Base-by-base conservation (phyloP, 2,329 filamentous ascomycete species). In the Huntiella decipiens region DNA sequence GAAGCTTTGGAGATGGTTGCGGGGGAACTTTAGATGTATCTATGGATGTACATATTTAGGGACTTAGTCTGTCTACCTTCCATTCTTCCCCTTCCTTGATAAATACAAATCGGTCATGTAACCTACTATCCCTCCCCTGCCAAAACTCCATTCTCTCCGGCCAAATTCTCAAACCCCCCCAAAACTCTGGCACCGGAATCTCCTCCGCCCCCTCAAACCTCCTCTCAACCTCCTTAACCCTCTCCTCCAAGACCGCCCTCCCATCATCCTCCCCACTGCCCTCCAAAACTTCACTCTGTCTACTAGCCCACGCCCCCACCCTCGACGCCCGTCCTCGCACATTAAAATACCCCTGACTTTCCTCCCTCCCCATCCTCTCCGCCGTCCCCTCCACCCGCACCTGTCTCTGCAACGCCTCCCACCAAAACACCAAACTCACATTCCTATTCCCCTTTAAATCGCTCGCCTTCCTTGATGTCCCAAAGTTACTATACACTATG, bases 61-160 rank as follows among this genome's bases (percentile, higher is more conserved):
- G 83, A 56, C 82, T 87, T 59, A 87, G 59, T 55, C 83, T 75
- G 54, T 84, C 70, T 54, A 91, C 63, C 56, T 63, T 71, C 82
- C 81, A 87, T 54, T 61, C 61, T 44, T 65, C 66, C 43, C 73
- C 68, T 16, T 46, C 37, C 37, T 46, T 46, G 5, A 45, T 50
- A 63, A 95, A 96, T 51, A 78, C 72, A 60, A 98, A 96, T 17
- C 91, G 79, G 67, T 98, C 91, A 63, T 98, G 91, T 61, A 98
- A 64, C 50, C 91, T 71, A 63, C 80, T 94, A 58, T 84, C 73
- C 55, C 91, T 73, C 2, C 91, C 91, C 67, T 95, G 87, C 77
- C 91, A 98, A 60, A 98, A 98, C 70, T 98, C 91, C 42, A 98
- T 71, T 54, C 76, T 74, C 57, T 86, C 81, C 0, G 91, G 88